Conservation (phyloP, 2,329 filamentous ascomycete genomes). For the Stromatinia cepivora region DNA sequence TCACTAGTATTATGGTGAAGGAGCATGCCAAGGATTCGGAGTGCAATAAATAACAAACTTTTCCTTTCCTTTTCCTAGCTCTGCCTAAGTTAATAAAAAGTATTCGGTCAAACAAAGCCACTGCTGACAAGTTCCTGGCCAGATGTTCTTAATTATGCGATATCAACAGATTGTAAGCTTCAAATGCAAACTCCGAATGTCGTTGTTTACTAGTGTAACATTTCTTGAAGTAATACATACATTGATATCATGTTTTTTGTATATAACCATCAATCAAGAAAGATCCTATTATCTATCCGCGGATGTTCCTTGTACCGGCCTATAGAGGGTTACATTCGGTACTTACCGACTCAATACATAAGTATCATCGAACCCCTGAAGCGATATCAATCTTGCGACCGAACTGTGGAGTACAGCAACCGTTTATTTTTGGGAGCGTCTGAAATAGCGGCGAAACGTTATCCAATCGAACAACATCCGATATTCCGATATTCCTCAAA, state of each 20-base stretch:
- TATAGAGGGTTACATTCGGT: background rate
- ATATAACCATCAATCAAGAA: background rate
- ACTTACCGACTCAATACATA: background rate
- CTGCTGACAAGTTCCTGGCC: background rate
- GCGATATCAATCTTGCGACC: background rate
- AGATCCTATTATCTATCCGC: background rate
- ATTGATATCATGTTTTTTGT: background rate
- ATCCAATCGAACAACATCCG: too few species aligned
- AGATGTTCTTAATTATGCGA: background rate
- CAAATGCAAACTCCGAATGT: background rate
- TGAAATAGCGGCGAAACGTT: too few species aligned
- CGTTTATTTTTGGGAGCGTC: too few species aligned
- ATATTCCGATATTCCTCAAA: too few species aligned
- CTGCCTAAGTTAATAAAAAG: background rate
- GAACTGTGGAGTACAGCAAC: background rate
- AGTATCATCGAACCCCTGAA: background rate
- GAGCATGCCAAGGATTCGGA: background rate
- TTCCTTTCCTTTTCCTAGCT: background rate
- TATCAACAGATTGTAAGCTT: background rate
- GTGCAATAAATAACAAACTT: background rate
- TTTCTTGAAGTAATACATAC: too few species aligned
- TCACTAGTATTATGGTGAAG: conserved; percentile 2
- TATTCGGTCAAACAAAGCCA: background rate
- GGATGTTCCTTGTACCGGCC: background rate
- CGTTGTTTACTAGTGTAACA: background rate